Conservation (phyloP, 2,329 filamentous ascomycete species). For the Botrytis paeoniae region DNA sequence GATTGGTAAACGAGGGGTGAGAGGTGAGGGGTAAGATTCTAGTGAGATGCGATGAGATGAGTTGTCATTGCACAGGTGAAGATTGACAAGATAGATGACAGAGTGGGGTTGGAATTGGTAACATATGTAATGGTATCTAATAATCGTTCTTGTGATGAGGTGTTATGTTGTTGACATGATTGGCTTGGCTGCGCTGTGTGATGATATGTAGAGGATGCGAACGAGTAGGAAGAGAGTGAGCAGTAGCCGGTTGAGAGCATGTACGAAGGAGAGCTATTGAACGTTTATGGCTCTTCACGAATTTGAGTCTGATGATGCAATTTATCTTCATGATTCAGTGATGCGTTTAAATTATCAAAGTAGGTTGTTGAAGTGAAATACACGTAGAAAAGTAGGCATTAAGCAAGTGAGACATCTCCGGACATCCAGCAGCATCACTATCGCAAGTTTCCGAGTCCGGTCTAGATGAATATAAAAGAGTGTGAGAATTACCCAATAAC, state of each 20-base stretch:
- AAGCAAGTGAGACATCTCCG: not conserved
- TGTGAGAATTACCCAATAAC: not conserved
- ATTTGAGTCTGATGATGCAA: not conserved
- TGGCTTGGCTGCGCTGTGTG: not conserved
- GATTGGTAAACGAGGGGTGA: not conserved
- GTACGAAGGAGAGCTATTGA: not conserved
- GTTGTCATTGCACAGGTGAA: not conserved
- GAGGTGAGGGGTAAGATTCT: not conserved
- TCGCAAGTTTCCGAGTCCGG: not conserved
- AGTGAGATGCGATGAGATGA: not conserved
- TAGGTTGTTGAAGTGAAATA: not conserved
- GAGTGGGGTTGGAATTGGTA: not conserved
- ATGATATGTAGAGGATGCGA: not conserved
- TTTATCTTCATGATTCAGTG: not conserved
- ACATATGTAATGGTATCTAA: not conserved
- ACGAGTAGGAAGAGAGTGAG: not conserved
- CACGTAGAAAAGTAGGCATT: no score
- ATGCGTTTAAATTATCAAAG: not conserved
- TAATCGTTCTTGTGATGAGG: not conserved
- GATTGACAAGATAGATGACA: not conserved
- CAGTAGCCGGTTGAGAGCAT: not conserved
- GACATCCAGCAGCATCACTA: not conserved
- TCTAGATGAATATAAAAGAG: not conserved
- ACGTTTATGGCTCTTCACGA: not conserved
- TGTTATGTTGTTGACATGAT: not conserved